A percentile compares a stretch with the other conserved stretches of the same genome.
These are phyloP conservation scores for Eucalyptus cloeziana DNA, from an alignment of 345 rosid species.

Conservation along the genomic window DNA sequence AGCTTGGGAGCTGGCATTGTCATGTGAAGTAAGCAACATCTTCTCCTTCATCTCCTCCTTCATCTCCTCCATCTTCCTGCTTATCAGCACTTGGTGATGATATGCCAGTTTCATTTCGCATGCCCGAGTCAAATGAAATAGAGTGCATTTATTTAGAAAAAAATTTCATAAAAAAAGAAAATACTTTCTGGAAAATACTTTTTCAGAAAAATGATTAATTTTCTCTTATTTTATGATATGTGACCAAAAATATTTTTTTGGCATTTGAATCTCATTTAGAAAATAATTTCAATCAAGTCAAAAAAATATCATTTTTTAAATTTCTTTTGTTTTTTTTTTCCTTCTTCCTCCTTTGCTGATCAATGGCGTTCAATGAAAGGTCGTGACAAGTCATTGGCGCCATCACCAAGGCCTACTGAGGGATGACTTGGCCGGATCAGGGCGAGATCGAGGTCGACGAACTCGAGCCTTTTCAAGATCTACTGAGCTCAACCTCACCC, in stretches of 20 bases:
- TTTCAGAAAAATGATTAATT: too few relatives aligned
- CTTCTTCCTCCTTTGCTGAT: fast-evolving
- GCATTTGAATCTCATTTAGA: fast-evolving
- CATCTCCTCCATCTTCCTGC: background rate
- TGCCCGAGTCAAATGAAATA: background rate
- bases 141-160: too few relatives aligned
- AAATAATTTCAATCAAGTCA: background rate
- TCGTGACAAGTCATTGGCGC: fast-evolving
- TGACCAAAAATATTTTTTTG: fast-evolving
- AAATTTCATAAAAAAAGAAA: fast-evolving
- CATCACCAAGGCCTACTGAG: background rate
- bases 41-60: background rate
- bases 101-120: background rate
- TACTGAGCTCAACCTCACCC: background rate
- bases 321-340: fast-evolving
- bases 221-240: too few relatives aligned
- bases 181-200: too few relatives aligned
- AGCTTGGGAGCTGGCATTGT: background rate
- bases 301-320: too few relatives aligned
- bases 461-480: background rate
- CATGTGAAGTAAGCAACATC: background rate
- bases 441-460: fast-evolving
- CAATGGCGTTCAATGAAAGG: fast-evolving
- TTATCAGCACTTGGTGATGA: background rate
- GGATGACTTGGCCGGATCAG: fast-evolving